Conservation (phyloP, 2,329 filamentous ascomycete genomes). For the Fusarium succisae region DNA sequence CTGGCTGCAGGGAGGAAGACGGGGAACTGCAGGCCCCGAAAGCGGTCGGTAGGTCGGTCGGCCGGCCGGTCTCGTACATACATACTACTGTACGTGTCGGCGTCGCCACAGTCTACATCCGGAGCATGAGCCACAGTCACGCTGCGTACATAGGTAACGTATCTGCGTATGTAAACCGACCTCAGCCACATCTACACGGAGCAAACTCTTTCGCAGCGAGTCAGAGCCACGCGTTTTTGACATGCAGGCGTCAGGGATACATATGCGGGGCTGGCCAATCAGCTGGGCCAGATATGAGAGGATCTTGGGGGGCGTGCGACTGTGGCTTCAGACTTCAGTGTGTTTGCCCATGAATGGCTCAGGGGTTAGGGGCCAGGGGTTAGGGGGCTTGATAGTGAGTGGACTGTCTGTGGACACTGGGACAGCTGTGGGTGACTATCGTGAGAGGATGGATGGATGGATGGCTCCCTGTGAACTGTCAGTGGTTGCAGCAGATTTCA, state of each 20-base stretch:
- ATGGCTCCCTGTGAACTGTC: constrained; percentile 22
- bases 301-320: constrained; percentile 19
- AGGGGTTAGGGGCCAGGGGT: constrained; percentile 22
- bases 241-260: constrained; percentile 36
- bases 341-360: constrained; percentile 23
- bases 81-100: constrained; percentile 9
- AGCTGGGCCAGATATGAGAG: neutral
- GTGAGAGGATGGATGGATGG: constrained; percentile 23
- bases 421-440: constrained; percentile 2
- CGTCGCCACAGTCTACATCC: constrained; percentile 26
- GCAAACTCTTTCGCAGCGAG: constrained; percentile 22
- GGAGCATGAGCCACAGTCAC: constrained; percentile 17
- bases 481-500: constrained; percentile 24
- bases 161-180: neutral
- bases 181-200: constrained; percentile 26
- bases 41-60: constrained; percentile 9
- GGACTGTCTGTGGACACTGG: neutral
- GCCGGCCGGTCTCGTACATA: neutral
- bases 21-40: neutral
- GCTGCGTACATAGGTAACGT: neutral
- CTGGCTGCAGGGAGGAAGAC: neutral
- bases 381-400: constrained; percentile 16
- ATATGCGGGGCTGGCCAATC: constrained; percentile 33
- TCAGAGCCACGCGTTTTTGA: constrained; percentile 35
- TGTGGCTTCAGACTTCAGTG: constrained; percentile 17